These are phyloP conservation scores for Colletotrichum theobromicola DNA, from an alignment of 2,329 filamentous ascomycete genomes.

Conservation along the genomic window DNA sequence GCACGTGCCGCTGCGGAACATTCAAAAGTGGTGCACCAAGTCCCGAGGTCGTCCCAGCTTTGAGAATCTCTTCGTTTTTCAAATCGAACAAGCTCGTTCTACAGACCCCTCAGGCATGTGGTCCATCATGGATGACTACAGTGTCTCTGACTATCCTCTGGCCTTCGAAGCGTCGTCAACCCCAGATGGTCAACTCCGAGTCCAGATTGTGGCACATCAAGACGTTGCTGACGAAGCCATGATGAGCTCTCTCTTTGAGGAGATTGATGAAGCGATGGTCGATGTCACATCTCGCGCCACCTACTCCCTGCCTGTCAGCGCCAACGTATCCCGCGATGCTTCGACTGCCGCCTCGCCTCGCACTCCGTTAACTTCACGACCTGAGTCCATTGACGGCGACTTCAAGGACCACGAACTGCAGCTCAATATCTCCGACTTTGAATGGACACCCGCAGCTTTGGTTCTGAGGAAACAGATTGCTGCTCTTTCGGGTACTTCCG, in stretches of 20 bases:
- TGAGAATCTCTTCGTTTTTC: constrained; percentile 83
- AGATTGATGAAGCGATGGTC: constrained; percentile 34
- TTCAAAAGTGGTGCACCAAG: constrained; percentile 76
- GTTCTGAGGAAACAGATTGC: constrained; percentile 68
- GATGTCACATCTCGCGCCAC: constrained; percentile 14
- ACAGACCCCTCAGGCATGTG: constrained; percentile 50
- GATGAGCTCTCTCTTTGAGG: constrained; percentile 42
- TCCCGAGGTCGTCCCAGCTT: constrained; percentile 66
- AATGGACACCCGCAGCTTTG: constrained; percentile 62
- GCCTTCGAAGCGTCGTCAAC: constrained; percentile 74
- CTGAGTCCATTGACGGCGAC: constrained; percentile 7
- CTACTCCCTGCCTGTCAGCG: constrained; percentile 1
- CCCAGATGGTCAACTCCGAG: constrained; percentile 48
- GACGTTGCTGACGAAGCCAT: constrained; percentile 34
- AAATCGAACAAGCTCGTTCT: constrained; percentile 45
- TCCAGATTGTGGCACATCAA: constrained; percentile 66
- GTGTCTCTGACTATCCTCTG: constrained; percentile 72
- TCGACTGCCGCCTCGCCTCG: constrained; percentile 12
- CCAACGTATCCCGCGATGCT: constrained; percentile 6
- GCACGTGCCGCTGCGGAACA: constrained; percentile 77
- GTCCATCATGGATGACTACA: constrained; percentile 52
- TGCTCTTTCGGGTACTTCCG: constrained; percentile 59
- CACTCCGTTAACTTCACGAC: constrained; percentile 7
- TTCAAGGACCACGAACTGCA: background rate
- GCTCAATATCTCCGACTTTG: constrained; percentile 40